Conservation (phyloP, 371 early-diverging fungal species). For the Mucor plumbeus region DNA sequence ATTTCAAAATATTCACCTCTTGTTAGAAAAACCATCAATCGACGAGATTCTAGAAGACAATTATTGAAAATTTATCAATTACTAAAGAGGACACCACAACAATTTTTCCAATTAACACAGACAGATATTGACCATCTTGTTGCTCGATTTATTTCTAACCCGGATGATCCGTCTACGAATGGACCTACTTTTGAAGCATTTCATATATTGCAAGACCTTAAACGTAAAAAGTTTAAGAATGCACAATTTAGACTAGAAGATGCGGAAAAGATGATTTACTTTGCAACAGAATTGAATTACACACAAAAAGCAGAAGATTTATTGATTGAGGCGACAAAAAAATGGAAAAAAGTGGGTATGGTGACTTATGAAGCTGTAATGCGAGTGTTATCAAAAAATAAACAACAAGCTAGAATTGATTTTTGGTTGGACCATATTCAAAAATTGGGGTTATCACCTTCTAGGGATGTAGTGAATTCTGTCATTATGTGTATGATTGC, state of each 20-base stretch:
- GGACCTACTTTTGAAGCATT: conserved; percentile 6
- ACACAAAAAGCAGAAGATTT: conserved; percentile 21
- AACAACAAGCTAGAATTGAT: conserved; percentile 19
- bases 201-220: conserved; percentile 27
- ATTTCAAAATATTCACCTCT: neutral
- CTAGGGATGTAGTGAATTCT: conserved; percentile 15
- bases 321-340: conserved; percentile 8
- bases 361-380: conserved; percentile 37
- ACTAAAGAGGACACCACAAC: conserved; percentile 5
- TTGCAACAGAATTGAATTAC: conserved; percentile 19
- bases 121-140: conserved; percentile 20
- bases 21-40: conserved; percentile 9
- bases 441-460: neutral
- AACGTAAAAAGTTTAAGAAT: conserved; percentile 12
- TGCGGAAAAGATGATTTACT: conserved; percentile 24
- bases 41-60: conserved; percentile 22
- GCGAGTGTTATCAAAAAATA: conserved; percentile 22
- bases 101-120: conserved; percentile 16
- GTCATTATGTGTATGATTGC: conserved; percentile 27
- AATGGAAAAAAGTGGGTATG: conserved; percentile 20
- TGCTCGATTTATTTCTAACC: conserved; percentile 1
- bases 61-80: conserved; percentile 14
- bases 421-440: conserved; percentile 32
- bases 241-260: conserved; percentile 18
- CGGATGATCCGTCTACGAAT: conserved; percentile 16